Evolutionary conservation across 2,329 filamentous ascomycete genomes (phyloP).

Genomic region (Fusarium miscanthi): DNA sequence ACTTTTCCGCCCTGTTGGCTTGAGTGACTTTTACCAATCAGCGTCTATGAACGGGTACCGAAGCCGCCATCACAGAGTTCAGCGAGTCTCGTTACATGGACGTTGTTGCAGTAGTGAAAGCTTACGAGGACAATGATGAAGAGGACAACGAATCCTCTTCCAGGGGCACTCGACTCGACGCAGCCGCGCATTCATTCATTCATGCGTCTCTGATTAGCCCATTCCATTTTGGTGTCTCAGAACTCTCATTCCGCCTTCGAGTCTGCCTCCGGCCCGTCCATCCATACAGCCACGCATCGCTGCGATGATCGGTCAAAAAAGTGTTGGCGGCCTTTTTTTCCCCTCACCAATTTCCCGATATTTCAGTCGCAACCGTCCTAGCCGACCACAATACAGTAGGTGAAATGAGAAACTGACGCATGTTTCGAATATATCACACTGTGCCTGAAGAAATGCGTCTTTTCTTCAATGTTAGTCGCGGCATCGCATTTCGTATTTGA

Average conservation of each 20-base stretch:
- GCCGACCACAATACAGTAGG: constrained; percentile 28
- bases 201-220: constrained; percentile 6
- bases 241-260: constrained; percentile 28
- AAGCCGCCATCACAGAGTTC: constrained; percentile 33
- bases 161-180: neutral
- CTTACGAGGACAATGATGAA: constrained; percentile 38
- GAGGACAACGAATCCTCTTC: constrained; percentile 23
- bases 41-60: constrained; percentile 25
- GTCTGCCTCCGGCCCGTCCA: constrained; percentile 35
- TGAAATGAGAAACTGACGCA: neutral
- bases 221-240: constrained; percentile 9
- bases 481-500: constrained; percentile 21
- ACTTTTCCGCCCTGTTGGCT: constrained; percentile 19
- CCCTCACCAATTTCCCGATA: constrained; percentile 16
- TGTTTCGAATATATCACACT: constrained; percentile 26
- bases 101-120: constrained; percentile 9
- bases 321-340: constrained; percentile 12
- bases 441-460: constrained; percentile 30
- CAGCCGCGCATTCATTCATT: constrained; percentile 22
- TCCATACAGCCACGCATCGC: constrained; percentile 14
- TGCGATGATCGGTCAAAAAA: constrained; percentile 27
- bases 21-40: constrained; percentile 19
- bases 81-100: constrained; percentile 29
- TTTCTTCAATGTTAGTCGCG: constrained; percentile 24
- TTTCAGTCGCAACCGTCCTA: constrained; percentile 22